A percentile compares a stretch with the other conserved stretches of the same genome.
Conservation (phyloP, 768 basidiomycete genomes). For the Paxillus involutus region DNA sequence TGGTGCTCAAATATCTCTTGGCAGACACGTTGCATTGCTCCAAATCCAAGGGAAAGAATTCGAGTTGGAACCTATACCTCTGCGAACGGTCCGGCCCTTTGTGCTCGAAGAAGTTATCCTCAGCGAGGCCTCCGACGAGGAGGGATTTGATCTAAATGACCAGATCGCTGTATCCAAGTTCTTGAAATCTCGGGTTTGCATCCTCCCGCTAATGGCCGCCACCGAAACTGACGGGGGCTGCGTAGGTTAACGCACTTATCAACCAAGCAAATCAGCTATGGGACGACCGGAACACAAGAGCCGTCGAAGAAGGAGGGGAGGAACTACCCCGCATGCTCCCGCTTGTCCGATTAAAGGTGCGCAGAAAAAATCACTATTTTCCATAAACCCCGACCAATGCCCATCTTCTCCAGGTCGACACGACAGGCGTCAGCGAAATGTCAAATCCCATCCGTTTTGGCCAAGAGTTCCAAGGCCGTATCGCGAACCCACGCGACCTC, state of each 20-base stretch:
- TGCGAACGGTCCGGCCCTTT: constrained; percentile 93
- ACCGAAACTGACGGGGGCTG: background rate
- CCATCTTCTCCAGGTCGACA: constrained; percentile 66
- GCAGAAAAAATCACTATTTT: background rate
- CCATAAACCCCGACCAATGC: background rate
- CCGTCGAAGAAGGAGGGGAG: constrained; percentile 60
- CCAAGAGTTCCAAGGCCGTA: constrained; percentile 85
- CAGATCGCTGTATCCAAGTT: constrained; percentile 82
- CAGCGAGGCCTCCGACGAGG: constrained; percentile 74
- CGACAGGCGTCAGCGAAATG: constrained; percentile 86
- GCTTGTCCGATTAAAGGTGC: constrained; percentile 80
- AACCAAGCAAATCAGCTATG: constrained; percentile 73
- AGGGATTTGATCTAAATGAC: constrained; percentile 73
- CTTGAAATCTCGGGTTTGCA: constrained; percentile 64
- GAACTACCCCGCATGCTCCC: constrained; percentile 76
- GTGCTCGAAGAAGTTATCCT: constrained; percentile 82
- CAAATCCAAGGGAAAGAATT: constrained; percentile 89
- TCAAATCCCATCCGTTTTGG: constrained; percentile 97
- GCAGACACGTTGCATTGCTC: constrained; percentile 88
- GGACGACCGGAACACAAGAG: constrained; percentile 70
- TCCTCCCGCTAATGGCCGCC: background rate
- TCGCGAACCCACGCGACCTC: constrained; percentile 94
- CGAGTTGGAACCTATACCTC: constrained; percentile 77
- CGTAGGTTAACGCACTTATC: constrained; percentile 38
- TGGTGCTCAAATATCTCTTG: background rate